Base-by-base conservation (phyloP, 2,329 filamentous ascomycete genomes). In the Hymenoscyphus fraxineus region DNA sequence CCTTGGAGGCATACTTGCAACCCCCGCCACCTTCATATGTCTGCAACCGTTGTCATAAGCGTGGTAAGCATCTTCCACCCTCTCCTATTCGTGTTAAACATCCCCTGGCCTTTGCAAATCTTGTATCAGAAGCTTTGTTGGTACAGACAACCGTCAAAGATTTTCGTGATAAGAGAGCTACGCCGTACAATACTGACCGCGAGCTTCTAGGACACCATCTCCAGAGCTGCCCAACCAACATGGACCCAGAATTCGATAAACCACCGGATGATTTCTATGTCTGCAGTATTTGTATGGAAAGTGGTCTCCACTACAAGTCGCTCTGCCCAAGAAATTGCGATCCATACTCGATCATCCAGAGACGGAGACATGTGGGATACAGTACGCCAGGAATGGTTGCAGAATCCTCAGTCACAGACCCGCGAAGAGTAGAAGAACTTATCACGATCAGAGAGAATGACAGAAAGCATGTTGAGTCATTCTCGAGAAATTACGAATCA, bases 161-260 rank as follows among this genome's bases (percentile, higher is more conserved):
- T 10, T 35, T 35, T 35, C 35, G 35, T 10, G 9, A 35, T 35
- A 27, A 54, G 47, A 51, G 7, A 54, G 47, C 3, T 27, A 12
- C 22, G 9, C 10, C 13, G 47, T 54, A 19, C 47, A 22, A 6
- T 54, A 27, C 47, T 54, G 47, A 54, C 10, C 13, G 27, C 9
- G 27, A 13, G 35, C 12, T 12, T 35, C 40, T 63, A 81, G 80
- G 78, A 32, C 80, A 81, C 66, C 73, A 68, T 65, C 68, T 79
- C 19, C 70, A 76, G 60, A 40, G 71, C 1, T 81, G 80, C 61
- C 79, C 79, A 19, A 81, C 79, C 1, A 79, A 78, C 64, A 55
- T 80, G n/a, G 77, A 81, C 62, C 76, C 78, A 10, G 35, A 61
- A 1, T 78, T 70, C 61, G 79, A 81, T 63, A 66, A 38, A 58